Conservation (phyloP, 257 asterid genomes). For the Solanum okadae region DNA sequence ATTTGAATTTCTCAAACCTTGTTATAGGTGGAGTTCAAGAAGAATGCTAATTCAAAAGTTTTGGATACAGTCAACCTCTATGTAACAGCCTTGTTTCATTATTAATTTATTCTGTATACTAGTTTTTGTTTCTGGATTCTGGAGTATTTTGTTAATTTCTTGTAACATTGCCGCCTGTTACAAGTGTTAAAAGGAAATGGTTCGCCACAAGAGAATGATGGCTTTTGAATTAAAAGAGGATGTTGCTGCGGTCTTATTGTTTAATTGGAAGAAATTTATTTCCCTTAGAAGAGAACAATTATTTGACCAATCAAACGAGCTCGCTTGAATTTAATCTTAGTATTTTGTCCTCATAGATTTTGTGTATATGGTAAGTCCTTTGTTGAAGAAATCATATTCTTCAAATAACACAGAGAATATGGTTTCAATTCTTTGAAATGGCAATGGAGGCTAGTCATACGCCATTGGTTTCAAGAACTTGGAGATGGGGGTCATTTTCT, state of each 20-base stretch:
- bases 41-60: background rate
- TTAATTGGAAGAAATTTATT: background rate
- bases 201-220: background rate
- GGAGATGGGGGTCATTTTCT: background rate
- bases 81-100: background rate
- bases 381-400: background rate
- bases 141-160: background rate
- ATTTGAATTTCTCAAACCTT: background rate
- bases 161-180: background rate
- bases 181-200: background rate
- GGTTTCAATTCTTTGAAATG: background rate
- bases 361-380: background rate
- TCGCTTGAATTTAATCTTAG: background rate
- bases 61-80: background rate
- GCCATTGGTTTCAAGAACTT: background rate
- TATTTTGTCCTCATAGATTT: background rate
- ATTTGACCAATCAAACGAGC: background rate
- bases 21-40: background rate
- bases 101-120: background rate
- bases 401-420: background rate
- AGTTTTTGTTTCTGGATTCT: background rate
- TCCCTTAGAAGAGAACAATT: background rate
- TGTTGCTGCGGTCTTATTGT: background rate
- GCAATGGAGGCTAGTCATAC: background rate
- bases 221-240: background rate